phyloP scores from a whole-genome alignment of 805 yeast species.

The Ogataea ramenticola region DNA sequence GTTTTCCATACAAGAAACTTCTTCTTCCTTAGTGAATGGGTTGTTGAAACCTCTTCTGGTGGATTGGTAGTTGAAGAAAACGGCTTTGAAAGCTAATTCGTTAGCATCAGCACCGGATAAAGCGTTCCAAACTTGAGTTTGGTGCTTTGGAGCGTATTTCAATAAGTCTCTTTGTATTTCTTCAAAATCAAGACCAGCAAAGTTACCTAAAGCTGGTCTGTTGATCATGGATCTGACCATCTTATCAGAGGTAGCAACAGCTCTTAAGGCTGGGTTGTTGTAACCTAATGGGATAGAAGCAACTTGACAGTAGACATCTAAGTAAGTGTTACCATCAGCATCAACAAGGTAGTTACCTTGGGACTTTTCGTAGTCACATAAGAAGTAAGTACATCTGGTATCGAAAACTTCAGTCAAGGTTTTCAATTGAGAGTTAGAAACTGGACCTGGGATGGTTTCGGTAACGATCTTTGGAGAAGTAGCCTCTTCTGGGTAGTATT shows the following conservation, averaged over 20 bases:
- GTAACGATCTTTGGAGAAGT: conserved; percentile 54
- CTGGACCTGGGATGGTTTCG: conserved; percentile 71
- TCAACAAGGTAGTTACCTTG: conserved; percentile 75
- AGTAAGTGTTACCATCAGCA: conserved; percentile 66
- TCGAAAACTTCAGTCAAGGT: conserved; percentile 60
- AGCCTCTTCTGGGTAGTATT: conserved; percentile 79
- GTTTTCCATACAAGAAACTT: conserved; percentile 68
- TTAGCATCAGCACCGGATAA: conserved; percentile 85
- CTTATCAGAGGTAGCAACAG: conserved; percentile 61
- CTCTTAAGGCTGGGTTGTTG: conserved; percentile 70
- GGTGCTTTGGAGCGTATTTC: conserved; percentile 74
- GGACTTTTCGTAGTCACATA: conserved; percentile 71
- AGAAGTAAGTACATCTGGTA: conserved; percentile 63
- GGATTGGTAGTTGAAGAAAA: conserved; percentile 72
- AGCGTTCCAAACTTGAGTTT: conserved; percentile 69
- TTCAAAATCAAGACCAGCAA: conserved; percentile 60
- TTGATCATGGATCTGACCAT: conserved; percentile 70
- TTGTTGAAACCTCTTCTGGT: conserved; percentile 55
- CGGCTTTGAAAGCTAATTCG: conserved; percentile 85
- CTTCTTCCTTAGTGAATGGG: conserved; percentile 65
- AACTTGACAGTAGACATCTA: conserved; percentile 78
- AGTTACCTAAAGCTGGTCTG: conserved; percentile 81
- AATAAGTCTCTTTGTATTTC: conserved; percentile 49
- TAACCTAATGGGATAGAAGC: conserved; percentile 83
- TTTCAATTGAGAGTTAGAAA: conserved; percentile 43